Evolutionary conservation across 495 filamentous ascomycete genomes (phyloP), one percentile per base, ranked within the genome.

Genomic region (Tuber umbilicatum): DNA sequence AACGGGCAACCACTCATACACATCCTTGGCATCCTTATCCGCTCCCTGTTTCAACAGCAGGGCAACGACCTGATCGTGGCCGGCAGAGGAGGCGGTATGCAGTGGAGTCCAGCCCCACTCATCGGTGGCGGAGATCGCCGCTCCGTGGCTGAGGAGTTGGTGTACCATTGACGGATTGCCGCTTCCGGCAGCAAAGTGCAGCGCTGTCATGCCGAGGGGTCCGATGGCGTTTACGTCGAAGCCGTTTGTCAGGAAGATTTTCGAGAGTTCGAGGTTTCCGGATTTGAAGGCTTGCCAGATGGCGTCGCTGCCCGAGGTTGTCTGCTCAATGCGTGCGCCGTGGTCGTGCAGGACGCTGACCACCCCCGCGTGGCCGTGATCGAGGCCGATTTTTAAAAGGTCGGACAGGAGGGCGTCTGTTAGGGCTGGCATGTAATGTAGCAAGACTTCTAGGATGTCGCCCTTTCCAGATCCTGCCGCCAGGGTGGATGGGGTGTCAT

Each of bases 31-130:
- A 16, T 17, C 14, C 55, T 35, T 64, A 31, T 64, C 55, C 27
- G 81, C 77, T 10, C 77, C 79, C 42, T 73, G 64, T 4, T 40
- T 27, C 23, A 82, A 68, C 39, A 83, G 73, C 2, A 82, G 67
- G 23, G 68, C 7, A 42, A 73, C 73, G 21, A 71, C 67, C 14
- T 42, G 37, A 14, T 70, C 68, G 43, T 79, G 75, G 35, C 78
- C 79, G 3, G 69, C 55, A 27, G 50, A 38, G 39, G 74, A 69
- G 21, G 81, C 81, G 10, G 50, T 43, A 43, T 81, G 79, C 9
- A 83, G 81, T 0, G 79, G 73, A 0, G 81, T 82, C 50, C 55
- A 72, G 14, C 74, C 74, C 10, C 72, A 50, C n/a, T 68, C 60
- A 9, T 47, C 50, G 1, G 37, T n/a, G 9, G 71, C 68, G 17